Conservation (phyloP, 495 filamentous ascomycete genomes). For the Trichoderma reesei region DNA sequence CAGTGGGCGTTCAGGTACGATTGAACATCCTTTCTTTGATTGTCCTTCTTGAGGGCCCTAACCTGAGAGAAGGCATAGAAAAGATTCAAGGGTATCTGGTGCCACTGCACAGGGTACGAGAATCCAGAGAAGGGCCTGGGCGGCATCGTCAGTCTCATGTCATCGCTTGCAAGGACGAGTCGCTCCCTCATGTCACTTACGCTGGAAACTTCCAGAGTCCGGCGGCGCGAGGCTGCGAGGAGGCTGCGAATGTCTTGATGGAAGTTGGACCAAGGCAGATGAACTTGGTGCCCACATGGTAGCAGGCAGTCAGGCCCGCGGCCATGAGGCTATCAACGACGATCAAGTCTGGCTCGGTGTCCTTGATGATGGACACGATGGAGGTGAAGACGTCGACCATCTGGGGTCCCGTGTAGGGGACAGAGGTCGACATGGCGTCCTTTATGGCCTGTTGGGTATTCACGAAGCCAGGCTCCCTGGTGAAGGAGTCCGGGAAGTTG, state of each 20-base stretch:
- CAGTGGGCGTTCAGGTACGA: background rate
- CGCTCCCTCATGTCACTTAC: slow-evolving; percentile 19
- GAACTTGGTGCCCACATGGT: slow-evolving; percentile 22
- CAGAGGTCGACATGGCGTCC: slow-evolving; percentile 2
- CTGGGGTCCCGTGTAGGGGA: slow-evolving; percentile 13
- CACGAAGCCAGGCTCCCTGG: background rate
- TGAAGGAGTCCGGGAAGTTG: background rate
- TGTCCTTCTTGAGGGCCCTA: background rate
- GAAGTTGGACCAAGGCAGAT: slow-evolving; percentile 34
- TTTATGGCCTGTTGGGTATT: background rate
- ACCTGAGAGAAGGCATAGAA: slow-evolving; percentile 20
- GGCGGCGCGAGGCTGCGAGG: slow-evolving; percentile 25
- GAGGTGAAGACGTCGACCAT: slow-evolving; percentile 15
- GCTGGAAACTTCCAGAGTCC: slow-evolving; percentile 36
- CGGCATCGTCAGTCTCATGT: background rate
- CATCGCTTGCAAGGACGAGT: slow-evolving; percentile 6
- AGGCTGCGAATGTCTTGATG: slow-evolving; percentile 27
- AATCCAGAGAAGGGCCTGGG: slow-evolving; percentile 36
- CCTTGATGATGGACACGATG: slow-evolving; percentile 21
- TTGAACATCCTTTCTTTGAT: background rate
- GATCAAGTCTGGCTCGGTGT: slow-evolving; percentile 32
- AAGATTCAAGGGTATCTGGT: slow-evolving; percentile 33
- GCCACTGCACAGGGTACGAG: slow-evolving; percentile 36
- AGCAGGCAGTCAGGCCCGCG: slow-evolving; percentile 40
- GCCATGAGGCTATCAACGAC: slow-evolving; percentile 43